phyloP scores from a whole-genome alignment of 2,329 filamentous ascomycete genomes.

The Pyrenophora graminea region DNA sequence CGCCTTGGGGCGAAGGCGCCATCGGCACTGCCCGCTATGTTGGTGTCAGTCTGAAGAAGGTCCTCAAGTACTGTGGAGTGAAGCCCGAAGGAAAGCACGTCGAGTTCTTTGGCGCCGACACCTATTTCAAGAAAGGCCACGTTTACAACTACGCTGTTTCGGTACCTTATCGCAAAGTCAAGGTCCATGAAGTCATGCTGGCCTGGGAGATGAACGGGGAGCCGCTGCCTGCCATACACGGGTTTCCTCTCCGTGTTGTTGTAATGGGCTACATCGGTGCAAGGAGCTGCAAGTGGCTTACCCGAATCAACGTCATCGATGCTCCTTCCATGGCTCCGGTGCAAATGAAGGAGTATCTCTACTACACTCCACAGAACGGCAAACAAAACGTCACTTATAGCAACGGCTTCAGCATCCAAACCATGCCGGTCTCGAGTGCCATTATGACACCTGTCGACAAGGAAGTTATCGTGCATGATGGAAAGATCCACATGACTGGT shows the following conservation, averaged over 20 bases:
- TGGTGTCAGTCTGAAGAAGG: conserved; percentile 68
- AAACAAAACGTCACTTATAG: conserved; percentile 66
- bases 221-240: conserved; percentile 67
- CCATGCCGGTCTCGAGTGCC: conserved; percentile 70
- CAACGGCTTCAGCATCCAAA: conserved; percentile 69
- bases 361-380: conserved; percentile 69
- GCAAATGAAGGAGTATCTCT: conserved; percentile 68
- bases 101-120: conserved; percentile 72
- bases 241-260: conserved; percentile 64
- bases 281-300: conserved; percentile 66
- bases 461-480: conserved; percentile 64
- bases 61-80: conserved; percentile 71
- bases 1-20: conserved; percentile 58
- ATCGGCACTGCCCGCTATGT: conserved; percentile 68
- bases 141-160: conserved; percentile 70
- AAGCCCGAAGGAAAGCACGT: conserved; percentile 61
- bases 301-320: conserved; percentile 64
- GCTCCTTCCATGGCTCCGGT: conserved; percentile 63
- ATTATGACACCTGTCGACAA: conserved; percentile 68
- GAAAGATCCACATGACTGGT: conserved; percentile 59
- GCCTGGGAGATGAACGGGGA: conserved; percentile 75
- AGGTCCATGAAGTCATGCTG: conserved; percentile 67
- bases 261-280: conserved; percentile 71
- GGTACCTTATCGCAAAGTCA: conserved; percentile 70
- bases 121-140: conserved; percentile 71